Percentiles rank a stretch among this genome's conserved stretches.
Conservation (phyloP, 2,329 filamentous ascomycete genomes). For the Aspergillus sp. region DNA sequence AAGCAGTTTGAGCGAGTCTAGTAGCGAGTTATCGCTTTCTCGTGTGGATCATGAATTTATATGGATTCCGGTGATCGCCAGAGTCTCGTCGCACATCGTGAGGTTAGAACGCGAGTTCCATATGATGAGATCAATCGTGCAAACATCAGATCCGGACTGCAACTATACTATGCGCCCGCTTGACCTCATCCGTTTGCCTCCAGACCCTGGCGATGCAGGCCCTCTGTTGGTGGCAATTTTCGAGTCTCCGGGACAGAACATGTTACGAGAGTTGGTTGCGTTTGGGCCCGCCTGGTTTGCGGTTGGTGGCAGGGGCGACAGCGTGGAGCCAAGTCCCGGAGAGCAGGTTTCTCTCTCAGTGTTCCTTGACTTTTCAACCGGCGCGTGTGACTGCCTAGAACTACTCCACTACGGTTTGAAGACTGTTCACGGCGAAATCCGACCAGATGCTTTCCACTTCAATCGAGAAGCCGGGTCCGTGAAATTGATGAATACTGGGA, state of each 20-base stretch:
- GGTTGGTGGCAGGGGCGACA: constrained; percentile 50
- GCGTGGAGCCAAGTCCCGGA: constrained; percentile 51
- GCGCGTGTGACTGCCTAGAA: constrained; percentile 80
- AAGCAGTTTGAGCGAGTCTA: constrained; percentile 53
- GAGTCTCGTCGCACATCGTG: constrained; percentile 77
- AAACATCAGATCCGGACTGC: constrained; percentile 69
- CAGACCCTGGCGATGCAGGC: constrained; percentile 66
- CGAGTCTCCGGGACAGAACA: constrained; percentile 73
- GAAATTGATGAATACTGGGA: constrained; percentile 81
- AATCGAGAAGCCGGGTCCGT: constrained; percentile 69
- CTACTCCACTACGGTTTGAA: constrained; percentile 86
- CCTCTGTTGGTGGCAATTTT: constrained; percentile 79
- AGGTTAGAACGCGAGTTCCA: constrained; percentile 86
- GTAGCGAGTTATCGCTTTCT: constrained; percentile 44
- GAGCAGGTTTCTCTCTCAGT: constrained; percentile 68
- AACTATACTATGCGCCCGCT: constrained; percentile 78
- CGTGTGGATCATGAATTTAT: constrained; percentile 39
- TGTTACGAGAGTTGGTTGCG: constrained; percentile 68
- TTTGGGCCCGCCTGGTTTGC: constrained; percentile 75
- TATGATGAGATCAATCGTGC: constrained; percentile 70
- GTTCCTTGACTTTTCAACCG: constrained; percentile 90
- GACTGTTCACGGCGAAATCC: constrained; percentile 85
- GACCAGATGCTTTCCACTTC: constrained; percentile 89
- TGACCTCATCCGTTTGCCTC: constrained; percentile 71
- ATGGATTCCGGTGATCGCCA: constrained; percentile 70